Evolutionary conservation across 257 asterid genomes (phyloP).

Genomic region (Striga asiatica): DNA sequence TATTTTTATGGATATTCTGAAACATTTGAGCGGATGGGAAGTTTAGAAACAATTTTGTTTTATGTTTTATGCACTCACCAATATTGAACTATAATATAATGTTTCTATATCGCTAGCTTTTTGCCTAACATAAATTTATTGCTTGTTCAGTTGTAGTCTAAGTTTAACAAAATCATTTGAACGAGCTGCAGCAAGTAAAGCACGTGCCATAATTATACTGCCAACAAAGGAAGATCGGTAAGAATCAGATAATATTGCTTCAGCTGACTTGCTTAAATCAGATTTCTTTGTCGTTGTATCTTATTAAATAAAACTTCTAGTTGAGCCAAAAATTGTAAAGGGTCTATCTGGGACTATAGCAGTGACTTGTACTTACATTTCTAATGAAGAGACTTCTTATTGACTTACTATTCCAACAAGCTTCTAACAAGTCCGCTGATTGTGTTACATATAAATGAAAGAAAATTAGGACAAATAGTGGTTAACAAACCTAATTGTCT

Average conservation of each 20-base stretch:
- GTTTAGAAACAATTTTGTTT: no score
- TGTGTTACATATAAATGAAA: neutral
- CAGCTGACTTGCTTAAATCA: no score
- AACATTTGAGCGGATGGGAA: no score
- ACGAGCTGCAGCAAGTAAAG: conserved; percentile 92
- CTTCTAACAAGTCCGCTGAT: no score
- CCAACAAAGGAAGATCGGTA: conserved; percentile 86
- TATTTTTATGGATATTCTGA: no score
- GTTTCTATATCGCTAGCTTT: conserved; percentile 6
- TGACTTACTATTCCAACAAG: neutral
- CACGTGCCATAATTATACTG: conserved; percentile 86
- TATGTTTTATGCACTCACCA: neutral
- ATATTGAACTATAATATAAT: neutral
- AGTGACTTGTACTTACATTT: neutral
- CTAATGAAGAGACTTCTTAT: neutral
- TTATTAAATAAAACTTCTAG: neutral
- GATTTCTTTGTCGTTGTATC: no score
- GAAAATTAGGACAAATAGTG: neutral
- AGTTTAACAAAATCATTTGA: conserved; percentile 87
- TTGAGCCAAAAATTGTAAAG: neutral
- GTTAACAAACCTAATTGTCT: no score
- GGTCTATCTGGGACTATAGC: neutral
- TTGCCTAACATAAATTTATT: conserved; percentile 22
- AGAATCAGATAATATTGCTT: conserved; percentile 19
- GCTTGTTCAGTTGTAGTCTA: conserved; percentile 73